A percentile compares a stretch with the other conserved stretches of the same genome.
Evolutionary conservation across 2,329 filamentous ascomycete genomes (phyloP).

Genomic region (Chaetomium sp.): DNA sequence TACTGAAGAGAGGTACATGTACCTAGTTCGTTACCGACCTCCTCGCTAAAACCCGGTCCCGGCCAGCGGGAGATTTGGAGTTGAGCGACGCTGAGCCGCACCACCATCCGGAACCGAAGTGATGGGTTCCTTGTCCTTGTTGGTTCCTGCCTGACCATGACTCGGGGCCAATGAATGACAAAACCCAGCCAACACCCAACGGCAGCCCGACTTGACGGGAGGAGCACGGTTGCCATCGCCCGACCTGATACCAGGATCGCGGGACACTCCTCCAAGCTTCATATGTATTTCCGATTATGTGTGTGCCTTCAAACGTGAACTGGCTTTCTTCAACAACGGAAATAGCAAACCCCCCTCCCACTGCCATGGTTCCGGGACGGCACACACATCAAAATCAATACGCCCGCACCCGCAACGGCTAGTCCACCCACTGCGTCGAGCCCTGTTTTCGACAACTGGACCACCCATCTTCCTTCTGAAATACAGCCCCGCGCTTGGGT

Average conservation of each 20-base stretch:
- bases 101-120: constrained; percentile 1
- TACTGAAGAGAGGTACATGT: not conserved
- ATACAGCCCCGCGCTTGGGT: constrained; percentile 8
- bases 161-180: constrained; percentile 2
- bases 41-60: not conserved
- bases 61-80: not conserved
- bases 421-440: not conserved
- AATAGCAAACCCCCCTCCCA: not conserved
- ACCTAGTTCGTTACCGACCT: no score
- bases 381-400: not conserved
- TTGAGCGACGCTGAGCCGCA: constrained; percentile 8
- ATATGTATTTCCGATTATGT: not conserved
- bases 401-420: not conserved
- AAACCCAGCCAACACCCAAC: constrained; percentile 9
- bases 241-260: not conserved
- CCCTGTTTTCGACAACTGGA: not conserved
- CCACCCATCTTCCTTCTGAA: not conserved
- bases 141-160: constrained; percentile 7
- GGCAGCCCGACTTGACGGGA: constrained; percentile 1
- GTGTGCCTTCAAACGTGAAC: not conserved
- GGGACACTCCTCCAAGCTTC: not conserved
- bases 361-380: not conserved
- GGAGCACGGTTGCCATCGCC: not conserved
- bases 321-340: not conserved
- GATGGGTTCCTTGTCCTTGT: constrained; percentile 11